Percentiles rank a stretch among this genome's conserved stretches.
Conservation (phyloP, 2,329 filamentous ascomycete species). For the Neoscytalidium dimidiatum region DNA sequence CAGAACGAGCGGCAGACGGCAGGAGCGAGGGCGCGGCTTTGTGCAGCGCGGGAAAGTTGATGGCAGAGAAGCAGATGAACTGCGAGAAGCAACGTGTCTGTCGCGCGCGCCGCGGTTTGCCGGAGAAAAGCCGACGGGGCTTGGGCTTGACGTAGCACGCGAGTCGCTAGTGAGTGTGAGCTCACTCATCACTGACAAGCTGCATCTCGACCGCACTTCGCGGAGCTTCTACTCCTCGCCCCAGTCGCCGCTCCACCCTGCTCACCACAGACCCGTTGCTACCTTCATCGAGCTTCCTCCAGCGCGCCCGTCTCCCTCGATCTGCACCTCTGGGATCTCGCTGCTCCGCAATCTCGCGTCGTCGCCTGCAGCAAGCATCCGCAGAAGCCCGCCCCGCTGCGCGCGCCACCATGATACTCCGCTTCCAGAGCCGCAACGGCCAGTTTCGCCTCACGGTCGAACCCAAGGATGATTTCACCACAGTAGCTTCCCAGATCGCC, state of each 20-base stretch:
- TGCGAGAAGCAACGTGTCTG: slow-evolving; percentile 17
- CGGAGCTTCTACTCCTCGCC: neutral
- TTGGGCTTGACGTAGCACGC: slow-evolving; percentile 18
- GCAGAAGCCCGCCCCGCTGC: slow-evolving; percentile 10
- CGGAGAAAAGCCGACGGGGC: neutral
- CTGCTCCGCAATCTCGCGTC: neutral
- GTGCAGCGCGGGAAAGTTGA: neutral
- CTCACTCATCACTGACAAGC: neutral
- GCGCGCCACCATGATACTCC: slow-evolving; percentile 66
- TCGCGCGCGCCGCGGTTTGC: neutral
- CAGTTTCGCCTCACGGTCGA: slow-evolving; percentile 84
- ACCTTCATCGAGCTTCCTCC: neutral
- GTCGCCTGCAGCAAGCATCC: slow-evolving; percentile 1
- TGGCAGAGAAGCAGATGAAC: neutral
- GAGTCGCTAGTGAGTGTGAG: neutral
- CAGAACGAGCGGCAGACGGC: slow-evolving; percentile 9
- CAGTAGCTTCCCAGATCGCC: slow-evolving; percentile 56
- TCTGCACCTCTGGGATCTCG: neutral
- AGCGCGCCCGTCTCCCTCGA: neutral
- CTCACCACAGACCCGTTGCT: neutral
- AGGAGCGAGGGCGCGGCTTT: slow-evolving; percentile 1
- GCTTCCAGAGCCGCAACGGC: slow-evolving; percentile 89
- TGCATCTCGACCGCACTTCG: neutral
- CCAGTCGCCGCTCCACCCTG: neutral
- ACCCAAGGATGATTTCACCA: slow-evolving; percentile 69